phyloP scores from a whole-genome alignment of 2,329 filamentous ascomycete species.

The Chrysosporium queenslandicum region DNA sequence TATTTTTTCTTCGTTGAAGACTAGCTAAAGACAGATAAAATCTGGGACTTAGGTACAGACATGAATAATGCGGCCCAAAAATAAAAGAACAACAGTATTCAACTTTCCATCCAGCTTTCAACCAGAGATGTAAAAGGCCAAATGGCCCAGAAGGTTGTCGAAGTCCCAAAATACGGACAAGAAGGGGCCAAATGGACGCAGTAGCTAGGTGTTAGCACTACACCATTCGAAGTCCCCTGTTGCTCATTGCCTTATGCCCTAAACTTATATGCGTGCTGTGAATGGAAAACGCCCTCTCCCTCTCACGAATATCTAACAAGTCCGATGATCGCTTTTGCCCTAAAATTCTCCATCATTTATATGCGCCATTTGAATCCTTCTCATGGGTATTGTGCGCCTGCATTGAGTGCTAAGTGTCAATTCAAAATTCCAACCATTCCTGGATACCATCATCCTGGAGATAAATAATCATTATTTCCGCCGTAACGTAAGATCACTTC shows the following conservation, averaged over 20 bases:
- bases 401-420: constrained; percentile 8
- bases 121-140: not conserved
- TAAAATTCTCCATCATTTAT: not conserved
- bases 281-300: not conserved
- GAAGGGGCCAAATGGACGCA: not conserved
- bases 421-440: constrained; percentile 10
- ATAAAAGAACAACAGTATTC: not conserved
- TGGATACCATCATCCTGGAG: not conserved
- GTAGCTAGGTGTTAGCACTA: not conserved
- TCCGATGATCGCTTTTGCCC: constrained; percentile 1
- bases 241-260: not conserved
- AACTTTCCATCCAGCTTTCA: not conserved
- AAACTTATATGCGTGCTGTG: not conserved
- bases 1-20: too few species aligned
- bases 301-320: not conserved
- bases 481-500: not conserved
- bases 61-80: constrained; percentile 4
- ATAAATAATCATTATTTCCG: not conserved
- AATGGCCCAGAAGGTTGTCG: not conserved
- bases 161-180: not conserved
- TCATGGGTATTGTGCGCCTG: constrained; percentile 10
- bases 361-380: constrained; percentile 5
- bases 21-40: not conserved
- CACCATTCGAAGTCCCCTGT: not conserved
- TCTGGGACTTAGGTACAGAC: not conserved